A percentile compares a stretch with the other conserved stretches of the same genome.
Evolutionary conservation across 2,329 filamentous ascomycete genomes (phyloP).

Genomic region (Phaeoacremonium minimum): DNA sequence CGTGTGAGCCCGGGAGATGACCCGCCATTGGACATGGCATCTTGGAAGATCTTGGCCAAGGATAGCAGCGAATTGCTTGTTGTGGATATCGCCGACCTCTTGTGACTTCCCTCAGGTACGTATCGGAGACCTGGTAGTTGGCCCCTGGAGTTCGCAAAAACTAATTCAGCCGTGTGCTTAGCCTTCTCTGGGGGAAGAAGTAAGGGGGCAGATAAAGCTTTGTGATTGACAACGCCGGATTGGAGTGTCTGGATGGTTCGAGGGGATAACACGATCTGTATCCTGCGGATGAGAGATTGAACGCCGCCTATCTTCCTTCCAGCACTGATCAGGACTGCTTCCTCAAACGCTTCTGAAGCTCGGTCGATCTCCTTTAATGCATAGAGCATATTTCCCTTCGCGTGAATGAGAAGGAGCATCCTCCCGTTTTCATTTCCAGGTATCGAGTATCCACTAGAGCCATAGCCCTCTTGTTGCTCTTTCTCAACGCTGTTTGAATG

Average conservation of each 20-base stretch:
- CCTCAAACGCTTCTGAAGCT: slow-evolving; percentile 88
- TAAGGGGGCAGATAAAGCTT: slow-evolving; percentile 54
- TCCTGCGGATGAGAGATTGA: slow-evolving; percentile 71
- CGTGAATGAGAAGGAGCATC: slow-evolving; percentile 89
- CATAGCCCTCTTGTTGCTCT: slow-evolving; percentile 43
- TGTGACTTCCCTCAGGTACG: slow-evolving; percentile 66
- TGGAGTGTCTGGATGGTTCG: slow-evolving; percentile 29
- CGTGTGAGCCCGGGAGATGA: slow-evolving; percentile 49
- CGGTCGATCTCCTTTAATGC: slow-evolving; percentile 74
- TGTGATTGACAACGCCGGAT: slow-evolving; percentile 19
- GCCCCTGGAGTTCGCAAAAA: slow-evolving; percentile 69
- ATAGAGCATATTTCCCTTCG: slow-evolving; percentile 98
- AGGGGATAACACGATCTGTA: slow-evolving; percentile 65
- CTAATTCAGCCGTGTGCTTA: slow-evolving; percentile 73
- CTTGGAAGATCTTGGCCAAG: slow-evolving; percentile 95
- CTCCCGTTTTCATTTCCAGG: slow-evolving; percentile 85
- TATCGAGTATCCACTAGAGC: slow-evolving; percentile 79
- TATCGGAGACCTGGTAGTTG: slow-evolving; percentile 75
- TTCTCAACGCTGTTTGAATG: slow-evolving; percentile 20
- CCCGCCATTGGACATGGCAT: slow-evolving; percentile 78
- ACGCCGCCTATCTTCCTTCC: slow-evolving; percentile 69
- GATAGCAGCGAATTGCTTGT: slow-evolving; percentile 95
- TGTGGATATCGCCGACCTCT: slow-evolving; percentile 80
- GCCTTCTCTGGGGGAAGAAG: slow-evolving; percentile 81
- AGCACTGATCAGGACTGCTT: slow-evolving; percentile 84